These are phyloP conservation scores for Apiotrichum brassicae DNA, from an alignment of 1,284 basidiomycete species.

Conservation along the genomic window DNA sequence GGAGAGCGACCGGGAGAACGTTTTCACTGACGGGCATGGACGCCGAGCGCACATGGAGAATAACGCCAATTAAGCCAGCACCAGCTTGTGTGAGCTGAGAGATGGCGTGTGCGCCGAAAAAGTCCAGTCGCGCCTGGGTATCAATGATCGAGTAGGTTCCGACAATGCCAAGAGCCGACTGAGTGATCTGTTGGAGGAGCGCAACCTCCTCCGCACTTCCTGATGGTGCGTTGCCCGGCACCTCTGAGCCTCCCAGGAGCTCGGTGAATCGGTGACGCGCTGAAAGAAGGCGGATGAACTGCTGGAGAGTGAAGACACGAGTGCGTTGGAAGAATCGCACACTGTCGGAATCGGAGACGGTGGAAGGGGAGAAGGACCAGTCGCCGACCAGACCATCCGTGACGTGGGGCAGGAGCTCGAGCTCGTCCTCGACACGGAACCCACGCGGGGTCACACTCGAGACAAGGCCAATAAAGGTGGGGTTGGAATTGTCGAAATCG, in stretches of 20 bases:
- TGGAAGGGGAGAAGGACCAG: conserved; percentile 28
- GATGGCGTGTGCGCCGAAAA: conserved; percentile 35
- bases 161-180: conserved; percentile 28
- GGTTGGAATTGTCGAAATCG: conserved; percentile 6
- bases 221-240: not conserved
- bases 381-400: conserved; percentile 29
- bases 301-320: conserved; percentile 27
- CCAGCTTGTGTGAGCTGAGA: conserved; percentile 33
- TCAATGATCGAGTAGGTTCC: conserved; percentile 34
- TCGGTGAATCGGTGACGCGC: conserved; percentile 28
- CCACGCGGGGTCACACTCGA: conserved; percentile 9
- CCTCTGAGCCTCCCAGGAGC: conserved; percentile 11
- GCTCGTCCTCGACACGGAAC: conserved; percentile 21
- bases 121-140: conserved; percentile 26
- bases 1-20: conserved; percentile 22
- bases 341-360: conserved; percentile 27
- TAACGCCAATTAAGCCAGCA: conserved; percentile 31
- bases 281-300: conserved; percentile 28
- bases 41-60: conserved; percentile 24
- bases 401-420: conserved; percentile 23
- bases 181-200: conserved; percentile 28
- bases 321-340: conserved; percentile 36
- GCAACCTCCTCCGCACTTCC: conserved; percentile 15
- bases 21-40: conserved; percentile 14
- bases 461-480: conserved; percentile 19